Percentiles rank a stretch among this genome's conserved stretches.
Evolutionary conservation across 2,329 filamentous ascomycete genomes (phyloP).

Genomic region (Pseudocercospora macadamiae): DNA sequence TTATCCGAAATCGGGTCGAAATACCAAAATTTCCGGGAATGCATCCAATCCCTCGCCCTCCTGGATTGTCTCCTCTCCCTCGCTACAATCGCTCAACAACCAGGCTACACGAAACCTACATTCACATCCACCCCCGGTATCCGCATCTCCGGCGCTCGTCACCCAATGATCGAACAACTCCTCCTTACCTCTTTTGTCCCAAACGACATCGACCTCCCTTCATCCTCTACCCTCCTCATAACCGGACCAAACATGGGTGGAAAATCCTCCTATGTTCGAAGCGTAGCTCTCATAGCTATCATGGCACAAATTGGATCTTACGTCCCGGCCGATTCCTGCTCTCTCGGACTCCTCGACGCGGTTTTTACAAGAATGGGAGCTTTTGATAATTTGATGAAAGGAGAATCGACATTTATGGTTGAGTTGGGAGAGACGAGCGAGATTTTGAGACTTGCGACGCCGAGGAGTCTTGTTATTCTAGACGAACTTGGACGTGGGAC

Average conservation of each 20-base stretch:
- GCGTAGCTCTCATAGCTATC: constrained; percentile 86
- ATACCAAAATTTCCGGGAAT: constrained; percentile 88
- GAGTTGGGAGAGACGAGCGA: constrained; percentile 90
- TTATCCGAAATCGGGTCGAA: constrained; percentile 75
- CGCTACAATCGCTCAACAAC: constrained; percentile 78
- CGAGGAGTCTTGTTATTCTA: constrained; percentile 82
- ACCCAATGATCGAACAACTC: constrained; percentile 94
- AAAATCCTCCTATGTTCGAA: constrained; percentile 95
- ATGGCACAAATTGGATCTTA: constrained; percentile 95
- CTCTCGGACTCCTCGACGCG: constrained; percentile 82
- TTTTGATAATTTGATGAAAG: constrained; percentile 91
- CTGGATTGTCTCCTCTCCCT: constrained; percentile 90
- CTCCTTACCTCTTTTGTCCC: constrained; percentile 87
- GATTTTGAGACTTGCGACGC: constrained; percentile 86
- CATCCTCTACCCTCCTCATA: constrained; percentile 72
- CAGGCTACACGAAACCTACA: constrained; percentile 82
- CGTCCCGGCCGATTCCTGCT: constrained; percentile 76
- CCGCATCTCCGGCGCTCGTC: constrained; percentile 73
- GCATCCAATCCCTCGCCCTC: constrained; percentile 79
- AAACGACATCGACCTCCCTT: constrained; percentile 76
- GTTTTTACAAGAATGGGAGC: constrained; percentile 96
- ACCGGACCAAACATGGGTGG: constrained; percentile 99
- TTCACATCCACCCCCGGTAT: constrained; percentile 69
- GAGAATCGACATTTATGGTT: constrained; percentile 97
- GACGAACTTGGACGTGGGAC: constrained; percentile 95